A percentile compares a stretch with the other conserved stretches of the same genome.
Evolutionary conservation across 2,329 filamentous ascomycete genomes (phyloP).

Genomic region (Colletotrichum lindemuthianum): DNA sequence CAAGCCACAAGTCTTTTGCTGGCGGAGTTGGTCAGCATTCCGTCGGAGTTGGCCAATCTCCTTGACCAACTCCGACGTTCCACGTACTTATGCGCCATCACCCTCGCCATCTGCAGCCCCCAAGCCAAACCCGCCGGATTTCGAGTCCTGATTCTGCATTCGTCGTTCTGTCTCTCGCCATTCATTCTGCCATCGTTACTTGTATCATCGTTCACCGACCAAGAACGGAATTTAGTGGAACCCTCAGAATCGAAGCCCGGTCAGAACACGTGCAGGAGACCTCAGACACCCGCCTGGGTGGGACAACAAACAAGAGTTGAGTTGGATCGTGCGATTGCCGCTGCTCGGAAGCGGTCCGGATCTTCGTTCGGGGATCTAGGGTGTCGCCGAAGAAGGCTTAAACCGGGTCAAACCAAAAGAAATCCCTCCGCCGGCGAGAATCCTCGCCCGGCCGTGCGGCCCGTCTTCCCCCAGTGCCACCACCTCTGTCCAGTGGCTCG

Average conservation of each 20-base stretch:
- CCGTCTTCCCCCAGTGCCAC: not conserved
- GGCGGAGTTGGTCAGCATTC: not conserved
- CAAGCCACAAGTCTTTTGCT: not conserved
- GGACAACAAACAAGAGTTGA: slow-evolving; percentile 7
- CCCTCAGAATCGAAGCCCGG: slow-evolving; percentile 16
- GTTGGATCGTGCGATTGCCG: too few relatives aligned
- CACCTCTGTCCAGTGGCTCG: too few relatives aligned
- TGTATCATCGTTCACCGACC: not conserved
- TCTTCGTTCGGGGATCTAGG: slow-evolving; percentile 1
- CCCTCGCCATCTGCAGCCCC: slow-evolving; percentile 11
- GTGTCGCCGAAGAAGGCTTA: not conserved
- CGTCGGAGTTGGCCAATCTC: not conserved
- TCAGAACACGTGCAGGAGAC: not conserved
- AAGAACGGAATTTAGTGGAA: not conserved
- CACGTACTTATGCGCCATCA: slow-evolving; percentile 15
- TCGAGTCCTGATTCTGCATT: not conserved
- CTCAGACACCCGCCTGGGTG: not conserved
- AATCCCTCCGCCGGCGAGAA: slow-evolving; percentile 4
- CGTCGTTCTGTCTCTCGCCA: slow-evolving; percentile 5
- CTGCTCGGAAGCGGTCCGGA: not conserved
- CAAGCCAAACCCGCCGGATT: slow-evolving; percentile 22
- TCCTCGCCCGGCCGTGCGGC: slow-evolving; percentile 2
- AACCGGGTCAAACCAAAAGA: not conserved
- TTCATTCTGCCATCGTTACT: not conserved
- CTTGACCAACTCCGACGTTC: slow-evolving; percentile 1